Base-by-base conservation (phyloP, 2,329 filamentous ascomycete species). In the Fusarium sp. region DNA sequence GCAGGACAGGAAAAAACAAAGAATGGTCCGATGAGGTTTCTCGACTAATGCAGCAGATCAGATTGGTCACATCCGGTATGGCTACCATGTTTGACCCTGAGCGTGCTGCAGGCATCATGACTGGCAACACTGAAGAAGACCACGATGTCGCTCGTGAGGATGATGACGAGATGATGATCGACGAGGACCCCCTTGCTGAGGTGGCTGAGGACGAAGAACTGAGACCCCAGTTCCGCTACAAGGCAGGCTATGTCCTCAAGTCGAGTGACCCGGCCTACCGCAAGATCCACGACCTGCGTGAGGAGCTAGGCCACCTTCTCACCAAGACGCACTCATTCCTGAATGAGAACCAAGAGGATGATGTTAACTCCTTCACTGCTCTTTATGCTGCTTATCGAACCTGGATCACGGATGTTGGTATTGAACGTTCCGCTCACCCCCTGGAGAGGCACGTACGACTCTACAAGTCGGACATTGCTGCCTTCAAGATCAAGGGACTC, bases 21-120 rank as follows among this genome's bases (percentile, higher is more conserved):
- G 96, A 98, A 78, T 99, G 97, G 97, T 98, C 96, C 0, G 97
- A 99, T 81, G 97, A 99, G 81, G 93, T 98, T 31, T 96, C 95
- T 2, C 88, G 97, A 65, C 95, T 98, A 75, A 88, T 99, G 66
- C 94, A 96, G 14, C 92, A 98, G 61, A 87, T 99, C 16, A 90
- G 96, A 33, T 88, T 99, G n/a, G 91, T 98, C 52, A 91, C 97
- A 29, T 97, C 96, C 4, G 97, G 97, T 63, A 92, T 98, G 67
- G 95, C 96, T 9, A 92, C 94, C 1, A 87, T 99, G 13, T 98
- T 99, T 80, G 95, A 98, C 79, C 92, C 95, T 1, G 89, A 91
- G 77, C 90, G 91, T 20, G 91, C 92, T 5, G 92, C 93, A 22
- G 82, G 81, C 9, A 88, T 88, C 31, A 83, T 88, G 63, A 79